Evolutionary conservation across 805 yeast species (phyloP), one percentile per base, ranked within the genome.

Genomic region (Pichia insulana): DNA sequence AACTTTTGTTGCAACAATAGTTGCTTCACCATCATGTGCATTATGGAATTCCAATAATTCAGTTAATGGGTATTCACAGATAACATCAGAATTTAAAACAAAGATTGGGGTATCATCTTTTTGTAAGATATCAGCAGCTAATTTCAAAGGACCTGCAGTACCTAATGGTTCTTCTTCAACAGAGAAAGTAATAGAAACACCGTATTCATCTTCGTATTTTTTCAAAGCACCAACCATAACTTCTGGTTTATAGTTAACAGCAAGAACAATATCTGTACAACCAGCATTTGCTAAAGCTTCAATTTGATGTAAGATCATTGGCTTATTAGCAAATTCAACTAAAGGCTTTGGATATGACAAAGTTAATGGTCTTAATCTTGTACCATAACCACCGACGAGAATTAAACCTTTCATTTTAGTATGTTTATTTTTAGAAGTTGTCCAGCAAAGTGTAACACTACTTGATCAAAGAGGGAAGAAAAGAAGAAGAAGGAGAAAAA

Each of bases 91-190:
- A 82, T 92, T 92, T 64, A 92, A 78, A 50, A 92, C 99, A 59
- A 92, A 92, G 73, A 92, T 88, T 54, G 99, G 99, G 45, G 94
- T 71, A 65, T 86, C 80, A 69, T 92, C 97, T 76, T 92, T 92
- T 70, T 78, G 84, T 66, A 92, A 76, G 47, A 92, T 80, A 52
- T 83, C 75, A 73, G 89, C 97, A 55, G 99, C 98, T 59, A 92
- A 83, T 70, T 88, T 90, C 65, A 92, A 77, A 53, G 99, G 99
- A 66, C 99, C 99, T 55, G 97, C 98, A 54, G 99, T 92, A 54
- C 97, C 99, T 64, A 92, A 78, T 47, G 99, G 99, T 74, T 92
- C 99, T 64, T 90, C 92, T 74, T 92, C 99, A 54, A 92, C 97
- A 47, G 96, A 87, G 71, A 94, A 92, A 44, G 97, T 88, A 70